phyloP scores from a whole-genome alignment of 2,329 filamentous ascomycete genomes.

The Neonectria neomacrospora region DNA sequence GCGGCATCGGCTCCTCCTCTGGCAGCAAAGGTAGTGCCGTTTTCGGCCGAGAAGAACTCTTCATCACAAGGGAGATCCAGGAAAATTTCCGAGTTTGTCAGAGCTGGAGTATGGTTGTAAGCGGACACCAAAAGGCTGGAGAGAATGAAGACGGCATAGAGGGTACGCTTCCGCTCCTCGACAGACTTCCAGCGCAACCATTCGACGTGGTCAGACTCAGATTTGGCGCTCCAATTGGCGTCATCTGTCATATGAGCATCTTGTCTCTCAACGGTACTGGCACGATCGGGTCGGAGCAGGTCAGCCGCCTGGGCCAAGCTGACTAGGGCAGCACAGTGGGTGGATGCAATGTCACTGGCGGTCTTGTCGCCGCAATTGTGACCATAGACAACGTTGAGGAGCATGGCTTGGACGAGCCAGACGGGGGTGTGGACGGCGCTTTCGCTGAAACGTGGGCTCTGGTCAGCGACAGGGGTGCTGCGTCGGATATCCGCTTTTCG shows the following conservation, averaged over 20 bases:
- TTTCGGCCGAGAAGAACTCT: slow-evolving; percentile 87
- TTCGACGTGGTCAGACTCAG: slow-evolving; percentile 61
- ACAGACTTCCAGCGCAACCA: slow-evolving; percentile 90
- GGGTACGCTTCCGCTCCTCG: slow-evolving; percentile 92
- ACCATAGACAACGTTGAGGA: slow-evolving; percentile 94
- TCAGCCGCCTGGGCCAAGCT: slow-evolving; percentile 92
- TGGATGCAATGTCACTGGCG: slow-evolving; percentile 90
- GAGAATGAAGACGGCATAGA: slow-evolving; percentile 90
- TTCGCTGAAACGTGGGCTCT: slow-evolving; percentile 63
- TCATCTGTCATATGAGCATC: slow-evolving; percentile 70
- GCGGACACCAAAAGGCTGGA: slow-evolving; percentile 91
- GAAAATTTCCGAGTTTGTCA: slow-evolving; percentile 93
- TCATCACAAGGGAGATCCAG: slow-evolving; percentile 94
- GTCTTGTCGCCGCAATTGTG: slow-evolving; percentile 94
- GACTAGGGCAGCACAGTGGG: slow-evolving; percentile 89
- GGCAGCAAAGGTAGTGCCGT: slow-evolving; percentile 81
- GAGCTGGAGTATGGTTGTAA: slow-evolving; percentile 90
- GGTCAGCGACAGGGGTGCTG: slow-evolving; percentile 60
- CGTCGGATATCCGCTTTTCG: slow-evolving; percentile 69
- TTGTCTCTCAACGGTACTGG: slow-evolving; percentile 58
- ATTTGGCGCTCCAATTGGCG: slow-evolving; percentile 57
- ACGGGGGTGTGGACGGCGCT: slow-evolving; percentile 80
- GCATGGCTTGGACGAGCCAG: slow-evolving; percentile 97
- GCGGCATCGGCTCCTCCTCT: slow-evolving; percentile 78
- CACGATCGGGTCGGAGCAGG: slow-evolving; percentile 62